phyloP scores from a whole-genome alignment of 306 rosid genomes.

The Trifolium dubium region DNA sequence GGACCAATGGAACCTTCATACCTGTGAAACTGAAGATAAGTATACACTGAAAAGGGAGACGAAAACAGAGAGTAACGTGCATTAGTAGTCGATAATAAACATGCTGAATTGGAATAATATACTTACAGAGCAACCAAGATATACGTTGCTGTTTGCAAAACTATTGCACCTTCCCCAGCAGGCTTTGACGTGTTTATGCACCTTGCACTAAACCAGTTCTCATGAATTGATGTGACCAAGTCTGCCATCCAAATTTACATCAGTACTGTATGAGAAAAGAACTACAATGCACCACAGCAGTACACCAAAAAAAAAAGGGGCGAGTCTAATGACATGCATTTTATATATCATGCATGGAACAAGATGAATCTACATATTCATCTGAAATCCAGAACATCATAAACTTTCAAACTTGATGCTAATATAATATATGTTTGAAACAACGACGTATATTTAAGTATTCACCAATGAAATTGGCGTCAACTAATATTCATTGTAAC shows the following conservation, averaged over 20 bases:
- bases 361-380: conserved; percentile 21
- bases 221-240: conserved; percentile 84
- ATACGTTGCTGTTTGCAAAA: conserved; percentile 82
- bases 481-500: conserved; percentile 5
- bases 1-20: conserved; percentile 91
- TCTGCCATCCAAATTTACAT: conserved; percentile 62
- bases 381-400: conserved; percentile 11
- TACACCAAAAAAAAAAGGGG: too few species aligned
- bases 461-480: background rate
- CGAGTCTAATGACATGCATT: conserved; percentile 24
- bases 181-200: conserved; percentile 89
- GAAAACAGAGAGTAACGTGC: background rate
- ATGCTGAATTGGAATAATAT: conserved; percentile 30
- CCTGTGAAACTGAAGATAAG: conserved; percentile 50
- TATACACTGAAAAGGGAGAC: conserved; percentile 1
- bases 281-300: conserved; percentile 15
- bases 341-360: background rate
- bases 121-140: conserved; percentile 86
- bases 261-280: conserved; percentile 37
- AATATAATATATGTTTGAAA: conserved; percentile 4
- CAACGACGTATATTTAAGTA: background rate
- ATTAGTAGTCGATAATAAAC: background rate
- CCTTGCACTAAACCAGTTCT: conserved; percentile 92
- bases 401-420: conserved; percentile 23
- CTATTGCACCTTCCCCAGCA: conserved; percentile 89